Evolutionary conservation across 768 basidiomycete species (phyloP), one percentile per base, ranked within the genome.

Genomic region (Brasilioporus rufonigricans): DNA sequence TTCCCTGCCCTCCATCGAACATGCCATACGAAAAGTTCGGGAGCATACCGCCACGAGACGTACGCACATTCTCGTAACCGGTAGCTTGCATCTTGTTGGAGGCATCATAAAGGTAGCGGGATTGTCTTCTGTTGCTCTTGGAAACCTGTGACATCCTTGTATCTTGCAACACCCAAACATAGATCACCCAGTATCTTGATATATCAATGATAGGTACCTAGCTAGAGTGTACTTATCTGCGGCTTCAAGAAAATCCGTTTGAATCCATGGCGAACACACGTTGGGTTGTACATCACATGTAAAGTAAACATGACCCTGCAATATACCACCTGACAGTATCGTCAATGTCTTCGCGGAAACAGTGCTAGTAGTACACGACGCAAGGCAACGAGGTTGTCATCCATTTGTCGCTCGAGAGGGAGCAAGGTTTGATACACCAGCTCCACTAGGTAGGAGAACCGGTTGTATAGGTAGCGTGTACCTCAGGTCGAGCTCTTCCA

Each of bases 41-140:
- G 63, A 71, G 3, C 63, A 83, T n/a, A 58, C 67, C 6, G 57
- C 65, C 5, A 61, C 67, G 2, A 65, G 61, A 39, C 64, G 72
- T 1, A 68, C 73, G 13, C 77, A 88, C 52, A 83, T 93, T n/a
- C 76, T 99, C 16, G 93, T 96, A 7, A 80, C 93, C 3, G 97
- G 97, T 5, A 97, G 93, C 71, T 69, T 99, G 58, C 95, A 95
- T 73, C 80, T 99, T 16, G 86, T 98, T 8, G 97, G 97, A 19
- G 97, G 97, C 2, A 77, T 94, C 13, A 88, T 98, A 50, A 96
- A 98, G 66, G 93, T 91, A 14, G 90, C 93, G 18, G 87, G 85
- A 21, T 69, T 98, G 38, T 81, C 87, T n/a, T 80, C 85, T 31
- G 74, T 80, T 52, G 86, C 86, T 32, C 72, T 92, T 50, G 86